Evolutionary conservation across 2,329 filamentous ascomycete species (phyloP).

Genomic region (Sphaerostilbella broomeana): DNA sequence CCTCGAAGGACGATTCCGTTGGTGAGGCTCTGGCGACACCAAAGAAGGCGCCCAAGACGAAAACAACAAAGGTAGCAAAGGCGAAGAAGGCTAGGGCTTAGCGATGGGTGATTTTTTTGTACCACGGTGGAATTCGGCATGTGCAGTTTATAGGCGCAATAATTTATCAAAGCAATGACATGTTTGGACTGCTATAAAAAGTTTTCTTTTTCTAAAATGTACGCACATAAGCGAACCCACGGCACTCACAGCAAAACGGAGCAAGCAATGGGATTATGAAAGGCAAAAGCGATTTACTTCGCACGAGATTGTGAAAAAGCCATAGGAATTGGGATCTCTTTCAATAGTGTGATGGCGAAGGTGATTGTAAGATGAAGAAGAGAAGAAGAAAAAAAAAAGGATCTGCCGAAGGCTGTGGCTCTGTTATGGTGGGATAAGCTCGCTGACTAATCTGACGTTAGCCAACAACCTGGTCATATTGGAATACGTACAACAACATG

Average conservation of each 20-base stretch:
- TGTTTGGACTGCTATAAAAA: conserved; percentile 8
- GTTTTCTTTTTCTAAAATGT: conserved; percentile 33
- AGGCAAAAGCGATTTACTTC: conserved; percentile 52
- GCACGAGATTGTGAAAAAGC: conserved; percentile 39
- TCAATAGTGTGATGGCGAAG: conserved; percentile 33
- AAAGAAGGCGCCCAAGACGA: conserved; percentile 22
- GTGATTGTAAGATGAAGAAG: conserved; percentile 43
- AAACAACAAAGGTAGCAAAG: conserved; percentile 18
- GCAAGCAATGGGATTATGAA: conserved; percentile 55
- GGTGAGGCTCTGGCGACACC: conserved; percentile 16
- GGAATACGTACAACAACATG: conserved; percentile 11
- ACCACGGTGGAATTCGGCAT: conserved; percentile 1
- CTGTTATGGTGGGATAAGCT: conserved; percentile 1
- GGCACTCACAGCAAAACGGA: conserved; percentile 38
- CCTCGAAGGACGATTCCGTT: conserved; percentile 19
- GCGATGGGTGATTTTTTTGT: conserved; percentile 4
- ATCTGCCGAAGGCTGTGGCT: conserved; percentile 1
- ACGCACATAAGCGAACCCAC: conserved; percentile 58
- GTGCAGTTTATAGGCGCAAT: conserved; percentile 11
- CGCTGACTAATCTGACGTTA: conserved; percentile 13
- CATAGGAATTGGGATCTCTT: conserved; percentile 28
- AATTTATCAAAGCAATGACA: conserved; percentile 10
- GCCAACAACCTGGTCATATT: too few relatives aligned
- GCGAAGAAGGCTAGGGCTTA: conserved; percentile 36
- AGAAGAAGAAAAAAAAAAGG: conserved; percentile 28